phyloP scores from a whole-genome alignment of 371 early-diverging fungal species.

The Chytridium lagenaria region DNA sequence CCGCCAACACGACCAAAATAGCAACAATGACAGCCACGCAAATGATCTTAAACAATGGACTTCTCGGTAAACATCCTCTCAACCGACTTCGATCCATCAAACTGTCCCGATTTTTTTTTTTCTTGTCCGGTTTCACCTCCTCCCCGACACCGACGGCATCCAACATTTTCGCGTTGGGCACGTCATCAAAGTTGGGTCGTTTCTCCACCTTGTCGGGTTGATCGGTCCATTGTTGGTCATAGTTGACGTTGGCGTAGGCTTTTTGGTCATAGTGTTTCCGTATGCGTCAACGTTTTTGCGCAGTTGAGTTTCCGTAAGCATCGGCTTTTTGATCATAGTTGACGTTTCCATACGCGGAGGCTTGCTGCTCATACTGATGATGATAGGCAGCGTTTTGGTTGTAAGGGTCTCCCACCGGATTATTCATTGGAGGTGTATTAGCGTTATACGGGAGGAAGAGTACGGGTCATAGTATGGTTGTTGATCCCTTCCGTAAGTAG shows the following conservation, averaged over 20 bases:
- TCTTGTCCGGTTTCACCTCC: not conserved
- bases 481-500: no score
- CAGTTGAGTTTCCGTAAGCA: no score
- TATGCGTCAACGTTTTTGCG: no score
- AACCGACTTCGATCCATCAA: not conserved
- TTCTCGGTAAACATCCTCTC: not conserved
- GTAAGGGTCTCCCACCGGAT: no score
- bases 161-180: constrained; percentile 3
- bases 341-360: no score
- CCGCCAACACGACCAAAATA: constrained; percentile 11
- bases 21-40: constrained; percentile 18
- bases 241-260: not conserved
- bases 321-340: no score
- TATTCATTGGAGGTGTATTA: not conserved
- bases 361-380: no score
- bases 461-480: no score
- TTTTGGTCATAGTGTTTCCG: no score
- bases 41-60: not conserved
- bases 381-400: no score
- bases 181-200: not conserved
- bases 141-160: not conserved
- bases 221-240: not conserved
- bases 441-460: no score
- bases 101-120: not conserved
- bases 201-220: not conserved